A percentile compares a stretch with the other conserved stretches of the same genome.
Evolutionary conservation across 1,139 yeast genomes (phyloP).

Genomic region (Saccharomyces pastorianus): DNA sequence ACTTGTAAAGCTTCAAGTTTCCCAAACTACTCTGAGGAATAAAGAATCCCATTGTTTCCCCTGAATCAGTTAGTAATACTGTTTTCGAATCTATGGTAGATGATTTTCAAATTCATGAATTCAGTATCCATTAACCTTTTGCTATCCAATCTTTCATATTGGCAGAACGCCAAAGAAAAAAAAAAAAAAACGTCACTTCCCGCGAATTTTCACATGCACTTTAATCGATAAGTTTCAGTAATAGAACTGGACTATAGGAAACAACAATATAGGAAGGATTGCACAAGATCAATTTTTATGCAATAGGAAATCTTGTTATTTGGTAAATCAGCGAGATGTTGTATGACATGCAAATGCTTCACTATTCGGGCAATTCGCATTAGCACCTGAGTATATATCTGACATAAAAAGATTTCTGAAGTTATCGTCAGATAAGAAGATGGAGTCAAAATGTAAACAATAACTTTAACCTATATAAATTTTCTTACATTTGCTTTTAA

Average conservation of each 20-base stretch:
- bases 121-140: neutral
- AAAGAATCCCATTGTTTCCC: constrained; percentile 57
- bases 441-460: neutral
- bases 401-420: neutral
- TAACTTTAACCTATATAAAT: neutral
- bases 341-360: neutral
- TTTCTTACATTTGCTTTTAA: neutral
- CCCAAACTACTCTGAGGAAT: constrained; percentile 53
- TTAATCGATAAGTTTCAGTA: neutral
- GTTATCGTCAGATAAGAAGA: neutral
- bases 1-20: constrained; percentile 62
- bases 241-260: neutral
- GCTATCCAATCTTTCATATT: neutral
- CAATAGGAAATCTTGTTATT: neutral
- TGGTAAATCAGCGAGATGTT: neutral
- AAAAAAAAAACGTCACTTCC: neutral
- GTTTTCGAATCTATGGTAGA: neutral
- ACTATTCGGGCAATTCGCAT: neutral
- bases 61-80: neutral
- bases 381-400: neutral
- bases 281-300: neutral
- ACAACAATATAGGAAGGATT: neutral
- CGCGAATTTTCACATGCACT: neutral
- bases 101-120: neutral
- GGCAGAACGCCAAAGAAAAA: neutral